Evolutionary conservation across 2,329 filamentous ascomycete species (phyloP), one percentile per base, ranked within the genome.

Genomic region (Ceratocystis papillata): DNA sequence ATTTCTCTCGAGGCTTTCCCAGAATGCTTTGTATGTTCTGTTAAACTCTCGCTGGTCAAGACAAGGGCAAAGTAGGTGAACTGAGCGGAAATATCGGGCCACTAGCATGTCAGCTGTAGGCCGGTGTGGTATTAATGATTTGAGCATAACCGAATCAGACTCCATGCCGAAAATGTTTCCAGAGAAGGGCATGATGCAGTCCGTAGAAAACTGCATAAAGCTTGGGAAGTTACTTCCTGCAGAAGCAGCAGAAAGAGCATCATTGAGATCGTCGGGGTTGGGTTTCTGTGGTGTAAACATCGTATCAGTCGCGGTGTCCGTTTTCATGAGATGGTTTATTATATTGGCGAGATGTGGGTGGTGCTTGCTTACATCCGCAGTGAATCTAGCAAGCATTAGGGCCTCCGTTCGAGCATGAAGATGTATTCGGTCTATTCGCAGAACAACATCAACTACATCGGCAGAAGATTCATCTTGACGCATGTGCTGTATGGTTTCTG

Each of bases 381-480:
- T 80, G 67, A 91, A 80, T 70, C 85, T 84, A 1, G 88, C 87
- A 59, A 87, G 79, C 55, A 88, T 85, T 70, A 88, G 81, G 0
- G 87, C 87, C 17, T 88, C 88, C 69, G 91, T 83, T 46, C 87
- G 80, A 71, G 91, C 88, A 1, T 86, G 89, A 68, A 91, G 84
- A 67, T 83, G 82, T 80, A 90, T 82, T 73, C 83, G 87, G 1
- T 88, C 88, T 68, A 91, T 79, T 69, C 82, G 81, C 67, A 90
- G 82, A 1, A 88, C 88, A 30, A 91, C 76, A 73, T 91, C 88
- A 69, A 88, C 81, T 59, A 89, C 75, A 67, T 89, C 86, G 72
- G 87, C 78, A 17, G 73, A 74, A 55, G 84, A 80, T n/a, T 75
- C 75, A 64, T 81, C 84, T 67, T 86, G 84, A 67, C 87, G 73